Evolutionary conservation across 805 yeast genomes (phyloP), one percentile per base, ranked within the genome.

Genomic region (Ascoidea tarda): DNA sequence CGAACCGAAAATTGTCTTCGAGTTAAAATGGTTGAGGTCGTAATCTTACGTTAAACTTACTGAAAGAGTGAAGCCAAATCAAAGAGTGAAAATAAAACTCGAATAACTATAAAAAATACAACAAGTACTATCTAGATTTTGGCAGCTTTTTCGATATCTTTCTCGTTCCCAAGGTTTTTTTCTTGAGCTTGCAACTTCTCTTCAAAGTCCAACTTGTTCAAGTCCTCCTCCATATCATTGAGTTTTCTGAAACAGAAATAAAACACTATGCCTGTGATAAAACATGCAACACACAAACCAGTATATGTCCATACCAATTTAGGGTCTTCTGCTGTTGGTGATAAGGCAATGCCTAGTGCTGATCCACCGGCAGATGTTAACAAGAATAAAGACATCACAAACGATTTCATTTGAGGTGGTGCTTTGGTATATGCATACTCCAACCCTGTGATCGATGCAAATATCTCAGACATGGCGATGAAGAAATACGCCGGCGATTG

Each of bases 371-470:
- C 93, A 58, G 74, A 81, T 47, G 85, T 83, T 53, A 85, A 68
- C 61, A 86, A 72, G 71, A 81, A 84, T 51, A 80, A 57, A 6
- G 71, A 59, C 81, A 79, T 79, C 60, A 80, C 75, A 62, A 80
- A 76, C 14, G 84, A 76, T 65, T 78, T 79, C 85, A 80, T 79
- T 50, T 75, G 68, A 6, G 73, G 74, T 47, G 93, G 93, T 5
- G 93, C 91, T 69, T 85, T 82, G 32, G 89, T 80, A 69, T 83
- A 86, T 16, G 95, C 95, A 63, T 83, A 84, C 69, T 86, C 93
- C 59, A 83, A 76, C 60, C 91, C 93, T 28, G 93, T 84, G 60
- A 84, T 78, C 51, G 86, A 82, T 38, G 90, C 89, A 59, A 86
- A 76, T 58, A 85, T 84, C 67, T 86, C 95, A 16, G 89, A 78